Evolutionary conservation across 1,284 basidiomycete genomes (phyloP).

Genomic region (Gomphus bonarii): DNA sequence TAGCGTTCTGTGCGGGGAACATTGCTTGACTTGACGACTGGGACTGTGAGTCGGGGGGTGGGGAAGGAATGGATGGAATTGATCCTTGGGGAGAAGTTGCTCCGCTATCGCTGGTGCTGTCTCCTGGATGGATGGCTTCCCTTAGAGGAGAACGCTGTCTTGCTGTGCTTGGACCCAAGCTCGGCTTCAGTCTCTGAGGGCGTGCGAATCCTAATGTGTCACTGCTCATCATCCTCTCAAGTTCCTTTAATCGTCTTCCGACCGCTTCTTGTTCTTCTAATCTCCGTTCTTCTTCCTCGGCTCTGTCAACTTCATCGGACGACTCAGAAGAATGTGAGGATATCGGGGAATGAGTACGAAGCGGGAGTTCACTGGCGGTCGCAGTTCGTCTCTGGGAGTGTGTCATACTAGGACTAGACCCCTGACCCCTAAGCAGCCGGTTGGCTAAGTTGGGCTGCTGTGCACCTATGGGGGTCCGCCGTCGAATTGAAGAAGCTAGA

Average conservation of each 20-base stretch:
- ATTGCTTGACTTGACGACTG: conserved; percentile 33
- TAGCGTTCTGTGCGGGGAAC: conserved; percentile 41
- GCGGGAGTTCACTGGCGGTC: not conserved
- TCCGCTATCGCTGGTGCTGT: conserved; percentile 25
- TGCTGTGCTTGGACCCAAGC: conserved; percentile 20
- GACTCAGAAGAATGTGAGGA: conserved; percentile 31
- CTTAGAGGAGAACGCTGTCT: conserved; percentile 28
- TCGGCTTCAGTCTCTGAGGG: conserved; percentile 26
- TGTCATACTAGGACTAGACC: not conserved
- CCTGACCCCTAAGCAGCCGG: not conserved
- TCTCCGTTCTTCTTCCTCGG: conserved; percentile 53
- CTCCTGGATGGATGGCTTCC: conserved; percentile 37
- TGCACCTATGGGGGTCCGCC: conserved; percentile 45
- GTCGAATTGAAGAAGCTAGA: conserved; percentile 24
- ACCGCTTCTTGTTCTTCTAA: conserved; percentile 60
- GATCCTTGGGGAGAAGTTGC: conserved; percentile 62
- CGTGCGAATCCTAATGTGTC: conserved; percentile 62
- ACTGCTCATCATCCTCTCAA: conserved; percentile 61
- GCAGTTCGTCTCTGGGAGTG: not conserved
- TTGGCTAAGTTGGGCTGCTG: conserved; percentile 25
- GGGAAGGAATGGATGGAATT: conserved; percentile 68
- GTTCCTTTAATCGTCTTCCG: conserved; percentile 50
- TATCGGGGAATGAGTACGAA: conserved; percentile 22
- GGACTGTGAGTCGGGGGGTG: conserved; percentile 39
- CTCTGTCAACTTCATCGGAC: conserved; percentile 43